phyloP scores from a whole-genome alignment of 805 yeast species.

The Teunomyces kruisii region DNA sequence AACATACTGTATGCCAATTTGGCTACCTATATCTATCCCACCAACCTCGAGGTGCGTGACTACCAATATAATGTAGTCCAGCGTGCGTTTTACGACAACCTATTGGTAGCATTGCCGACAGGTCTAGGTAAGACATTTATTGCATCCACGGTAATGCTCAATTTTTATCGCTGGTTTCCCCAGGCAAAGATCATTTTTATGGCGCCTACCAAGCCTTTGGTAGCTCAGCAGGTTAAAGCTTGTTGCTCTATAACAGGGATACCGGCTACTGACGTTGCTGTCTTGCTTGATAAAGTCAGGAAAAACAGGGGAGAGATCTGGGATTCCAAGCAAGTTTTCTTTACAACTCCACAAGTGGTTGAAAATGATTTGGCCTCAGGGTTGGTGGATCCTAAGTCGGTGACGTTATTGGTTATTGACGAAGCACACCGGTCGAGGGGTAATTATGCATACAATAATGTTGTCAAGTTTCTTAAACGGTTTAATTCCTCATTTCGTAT shows the following conservation, averaged over 20 bases:
- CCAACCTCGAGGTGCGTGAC: constrained; percentile 79
- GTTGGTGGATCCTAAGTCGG: constrained; percentile 66
- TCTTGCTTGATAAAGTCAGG: constrained; percentile 60
- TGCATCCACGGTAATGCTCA: constrained; percentile 91
- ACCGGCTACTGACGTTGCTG: constrained; percentile 73
- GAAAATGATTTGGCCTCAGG: constrained; percentile 85
- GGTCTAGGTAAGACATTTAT: constrained; percentile 97
- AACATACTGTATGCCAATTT: constrained; percentile 4
- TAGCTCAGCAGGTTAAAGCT: constrained; percentile 94
- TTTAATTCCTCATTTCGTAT: constrained; percentile 65
- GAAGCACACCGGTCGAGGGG: constrained; percentile 96
- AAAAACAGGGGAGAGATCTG: constrained; percentile 73
- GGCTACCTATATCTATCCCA: constrained; percentile 70
- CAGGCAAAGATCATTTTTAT: constrained; percentile 80
- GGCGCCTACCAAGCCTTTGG: constrained; percentile 97
- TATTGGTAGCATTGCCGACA: constrained; percentile 90
- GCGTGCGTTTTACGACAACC: constrained; percentile 68
- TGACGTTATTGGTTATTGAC: constrained; percentile 80
- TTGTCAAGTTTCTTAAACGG: constrained; percentile 61
- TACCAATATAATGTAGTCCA: constrained; percentile 83
- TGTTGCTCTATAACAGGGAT: constrained; percentile 87
- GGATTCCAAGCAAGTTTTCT: constrained; percentile 75
- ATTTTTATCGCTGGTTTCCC: constrained; percentile 83
- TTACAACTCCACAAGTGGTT: constrained; percentile 95
- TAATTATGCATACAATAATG: constrained; percentile 82